Evolutionary conservation across 257 asterid species (phyloP).

Genomic region (Coffea eugenioides): DNA sequence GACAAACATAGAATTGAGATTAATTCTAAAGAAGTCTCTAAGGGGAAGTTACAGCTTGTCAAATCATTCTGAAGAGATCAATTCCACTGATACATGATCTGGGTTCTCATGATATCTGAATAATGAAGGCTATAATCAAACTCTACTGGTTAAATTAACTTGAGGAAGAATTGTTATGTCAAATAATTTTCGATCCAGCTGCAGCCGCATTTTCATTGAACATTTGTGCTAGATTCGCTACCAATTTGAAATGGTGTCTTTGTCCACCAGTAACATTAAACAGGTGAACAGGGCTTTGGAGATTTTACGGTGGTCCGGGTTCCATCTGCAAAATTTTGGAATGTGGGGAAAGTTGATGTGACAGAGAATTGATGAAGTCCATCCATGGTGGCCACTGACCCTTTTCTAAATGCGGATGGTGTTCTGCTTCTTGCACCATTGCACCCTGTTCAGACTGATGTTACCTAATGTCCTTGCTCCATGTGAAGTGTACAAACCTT

Average conservation of each 20-base stretch:
- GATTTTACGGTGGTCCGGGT: constrained; percentile 2
- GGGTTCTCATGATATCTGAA: background rate
- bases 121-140: background rate
- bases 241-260: constrained; percentile 5
- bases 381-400: constrained; percentile 8
- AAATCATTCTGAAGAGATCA: too few relatives aligned
- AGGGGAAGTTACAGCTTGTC: background rate
- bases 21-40: background rate
- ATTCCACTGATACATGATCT: background rate
- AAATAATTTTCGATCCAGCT: too few relatives aligned
- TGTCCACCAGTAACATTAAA: background rate
- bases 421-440: background rate
- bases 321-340: background rate
- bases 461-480: background rate
- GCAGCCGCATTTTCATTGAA: background rate
- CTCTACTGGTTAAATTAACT: background rate
- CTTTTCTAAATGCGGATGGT: background rate
- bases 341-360: constrained; percentile 10
- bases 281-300: background rate
- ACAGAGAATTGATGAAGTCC: background rate
- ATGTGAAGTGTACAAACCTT: constrained; percentile 12
- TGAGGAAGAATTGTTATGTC: background rate
- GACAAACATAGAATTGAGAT: background rate
- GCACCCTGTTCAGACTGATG: background rate
- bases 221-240: background rate